Evolutionary conservation across 2,329 filamentous ascomycete species (phyloP).

Genomic region (Aaosphaeria arxii): DNA sequence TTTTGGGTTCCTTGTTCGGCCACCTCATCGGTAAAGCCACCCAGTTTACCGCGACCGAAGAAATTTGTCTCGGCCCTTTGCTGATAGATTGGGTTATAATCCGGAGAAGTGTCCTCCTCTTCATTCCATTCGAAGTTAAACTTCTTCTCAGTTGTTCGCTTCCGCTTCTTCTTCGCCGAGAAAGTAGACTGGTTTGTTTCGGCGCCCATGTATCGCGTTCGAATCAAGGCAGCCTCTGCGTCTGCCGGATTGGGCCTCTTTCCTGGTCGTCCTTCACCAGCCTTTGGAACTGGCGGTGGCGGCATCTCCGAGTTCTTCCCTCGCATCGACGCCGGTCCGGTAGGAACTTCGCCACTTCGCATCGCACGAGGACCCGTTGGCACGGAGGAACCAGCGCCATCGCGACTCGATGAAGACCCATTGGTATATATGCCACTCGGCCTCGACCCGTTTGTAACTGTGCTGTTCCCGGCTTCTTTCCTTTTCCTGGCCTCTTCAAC

Average conservation of each 20-base stretch:
- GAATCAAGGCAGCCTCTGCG: slow-evolving; percentile 70
- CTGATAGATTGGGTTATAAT: slow-evolving; percentile 79
- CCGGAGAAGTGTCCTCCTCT: slow-evolving; percentile 85
- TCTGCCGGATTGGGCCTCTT: slow-evolving; percentile 33
- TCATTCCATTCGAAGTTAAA: slow-evolving; percentile 99
- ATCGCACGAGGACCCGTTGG: slow-evolving; percentile 74
- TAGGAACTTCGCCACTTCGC: slow-evolving; percentile 50
- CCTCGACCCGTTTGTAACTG: not conserved
- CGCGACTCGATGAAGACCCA: not conserved
- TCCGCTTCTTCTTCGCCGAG: slow-evolving; percentile 92
- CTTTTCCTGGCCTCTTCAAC: slow-evolving; percentile 58
- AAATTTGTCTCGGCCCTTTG: slow-evolving; percentile 65
- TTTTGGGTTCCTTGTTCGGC: slow-evolving; percentile 51
- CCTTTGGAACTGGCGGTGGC: slow-evolving; percentile 48
- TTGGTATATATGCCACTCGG: slow-evolving; percentile 2
- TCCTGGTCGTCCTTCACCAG: slow-evolving; percentile 24
- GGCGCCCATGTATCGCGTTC: slow-evolving; percentile 86
- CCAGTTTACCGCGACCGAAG: slow-evolving; percentile 65
- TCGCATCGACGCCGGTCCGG: slow-evolving; percentile 49
- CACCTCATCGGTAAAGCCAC: slow-evolving; percentile 62
- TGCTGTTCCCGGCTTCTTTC: slow-evolving; percentile 34
- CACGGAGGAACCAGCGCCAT: slow-evolving; percentile 33
- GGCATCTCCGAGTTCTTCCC: slow-evolving; percentile 48
- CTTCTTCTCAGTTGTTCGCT: slow-evolving; percentile 89
- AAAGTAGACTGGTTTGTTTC: slow-evolving; percentile 85